Base-by-base conservation (phyloP, 805 yeast species). In the Schizosaccharomyces osmophilus region DNA sequence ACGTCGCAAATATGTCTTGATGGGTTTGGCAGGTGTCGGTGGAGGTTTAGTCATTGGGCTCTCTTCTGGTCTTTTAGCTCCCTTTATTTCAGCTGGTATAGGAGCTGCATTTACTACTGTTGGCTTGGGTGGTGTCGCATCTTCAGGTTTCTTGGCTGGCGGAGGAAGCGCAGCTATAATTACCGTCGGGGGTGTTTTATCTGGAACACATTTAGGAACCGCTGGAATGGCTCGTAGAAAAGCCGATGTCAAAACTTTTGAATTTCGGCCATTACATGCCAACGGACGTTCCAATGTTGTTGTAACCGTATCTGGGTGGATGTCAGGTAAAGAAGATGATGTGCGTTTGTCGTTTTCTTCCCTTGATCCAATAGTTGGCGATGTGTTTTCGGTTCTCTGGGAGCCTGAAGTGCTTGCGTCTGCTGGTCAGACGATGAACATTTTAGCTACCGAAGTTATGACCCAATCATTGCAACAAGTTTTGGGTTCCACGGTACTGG, bases 351-450 rank as follows among this genome's bases (percentile, higher is more conserved):
- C 98, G 1, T 93, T 89, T 69, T 85, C 95, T 0, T 93, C 98
- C 0, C 85, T 93, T 8, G 98, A 94, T 69, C 98, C 98, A 0
- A 87, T 90, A 0, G 88, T 90, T 90, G 99, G 99, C 19, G 99
- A 93, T 70, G 73, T 93, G 66, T 86, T 84, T 67, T 87, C 97
- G 0, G 75, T 93, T 6, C 74, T 86, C 59, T 93, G 98, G 98
- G 99, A 93, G 71, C 99, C 99, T 0, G 98, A 93, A 66, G 87
- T 93, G 93, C 80, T 93, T 67, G 83, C 82, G 64, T 85, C 95
- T 62, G 87, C 86, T 79, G 99, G 99, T 69, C 97, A 93, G 71
- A 93, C 98, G 0, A 90, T 93, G 65, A 81, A 82, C 64, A 89
- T 93, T 67, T 77, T 93, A 62, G 98, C 98, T 0, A 85, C 90